phyloP scores from a whole-genome alignment of 768 basidiomycete species.

The Antrodiella citrinella region DNA sequence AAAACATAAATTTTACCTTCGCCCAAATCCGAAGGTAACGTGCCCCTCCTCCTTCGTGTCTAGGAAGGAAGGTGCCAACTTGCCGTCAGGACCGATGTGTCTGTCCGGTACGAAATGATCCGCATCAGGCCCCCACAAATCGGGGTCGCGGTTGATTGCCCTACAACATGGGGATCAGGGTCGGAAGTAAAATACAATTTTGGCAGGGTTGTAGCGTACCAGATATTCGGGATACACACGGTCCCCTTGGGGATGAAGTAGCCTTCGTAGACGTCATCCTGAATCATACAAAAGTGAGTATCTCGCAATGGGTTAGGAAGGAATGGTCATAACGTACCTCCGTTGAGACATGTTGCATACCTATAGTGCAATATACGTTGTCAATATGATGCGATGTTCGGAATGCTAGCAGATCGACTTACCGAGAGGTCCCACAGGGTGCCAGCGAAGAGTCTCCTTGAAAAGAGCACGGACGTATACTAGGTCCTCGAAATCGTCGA shows the following conservation, averaged over 20 bases:
- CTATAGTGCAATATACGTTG: background rate
- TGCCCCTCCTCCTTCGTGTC: too few species aligned
- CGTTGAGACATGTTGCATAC: constrained; percentile 1
- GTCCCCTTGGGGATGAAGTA: constrained; percentile 11
- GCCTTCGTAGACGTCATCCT: constrained; percentile 11
- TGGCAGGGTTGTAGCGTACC: constrained; percentile 1
- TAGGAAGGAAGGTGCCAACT: too few species aligned
- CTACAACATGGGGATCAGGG: constrained; percentile 32
- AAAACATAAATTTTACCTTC: constrained; percentile 17
- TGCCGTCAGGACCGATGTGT: constrained; percentile 2
- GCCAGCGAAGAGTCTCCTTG: too few species aligned
- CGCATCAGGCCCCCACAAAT: constrained; percentile 24
- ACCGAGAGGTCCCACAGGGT: too few species aligned
- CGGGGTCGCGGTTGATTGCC: constrained; percentile 41
- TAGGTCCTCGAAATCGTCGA: constrained; percentile 42
- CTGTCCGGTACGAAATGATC: constrained; percentile 2
- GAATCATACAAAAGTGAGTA: background rate
- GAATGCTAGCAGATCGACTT: too few species aligned
- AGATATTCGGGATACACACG: constrained; percentile 10
- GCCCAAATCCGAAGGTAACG: too few species aligned
- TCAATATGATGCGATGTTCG: too few species aligned
- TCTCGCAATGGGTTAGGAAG: too few species aligned
- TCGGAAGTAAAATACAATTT: constrained; percentile 36
- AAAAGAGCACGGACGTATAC: constrained; percentile 56
- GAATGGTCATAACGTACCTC: background rate